Evolutionary conservation across 495 filamentous ascomycete species (phyloP).

Genomic region (Neurospora cerealis): DNA sequence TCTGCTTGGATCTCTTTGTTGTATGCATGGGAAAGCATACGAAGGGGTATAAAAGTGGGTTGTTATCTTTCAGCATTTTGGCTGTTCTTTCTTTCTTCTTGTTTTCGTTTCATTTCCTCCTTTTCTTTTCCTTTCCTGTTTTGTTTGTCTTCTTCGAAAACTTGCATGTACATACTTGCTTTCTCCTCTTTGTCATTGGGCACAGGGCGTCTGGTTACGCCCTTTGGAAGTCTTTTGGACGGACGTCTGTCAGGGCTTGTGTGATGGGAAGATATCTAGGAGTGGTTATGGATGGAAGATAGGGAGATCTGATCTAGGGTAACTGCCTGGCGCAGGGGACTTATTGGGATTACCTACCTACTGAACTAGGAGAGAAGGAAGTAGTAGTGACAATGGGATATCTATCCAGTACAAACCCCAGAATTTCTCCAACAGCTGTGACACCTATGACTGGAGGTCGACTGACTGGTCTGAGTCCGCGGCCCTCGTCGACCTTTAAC

Average conservation of each 20-base stretch:
- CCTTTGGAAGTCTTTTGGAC: background rate
- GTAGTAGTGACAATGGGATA: background rate
- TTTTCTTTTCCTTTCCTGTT: background rate
- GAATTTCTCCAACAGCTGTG: too few species aligned
- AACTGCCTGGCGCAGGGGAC: background rate
- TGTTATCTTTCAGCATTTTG: background rate
- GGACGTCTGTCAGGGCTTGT: background rate
- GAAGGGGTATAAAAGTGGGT: background rate
- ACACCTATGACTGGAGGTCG: background rate
- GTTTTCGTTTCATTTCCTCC: background rate
- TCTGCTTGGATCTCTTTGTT: background rate
- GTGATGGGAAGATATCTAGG: background rate
- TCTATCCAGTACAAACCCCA: background rate
- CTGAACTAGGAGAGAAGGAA: background rate
- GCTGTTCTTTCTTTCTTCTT: background rate
- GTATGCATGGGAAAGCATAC: background rate
- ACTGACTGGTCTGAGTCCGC: background rate
- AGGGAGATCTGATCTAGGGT: background rate
- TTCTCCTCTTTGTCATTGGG: background rate
- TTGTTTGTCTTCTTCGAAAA: background rate
- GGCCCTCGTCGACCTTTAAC: background rate
- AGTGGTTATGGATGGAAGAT: background rate
- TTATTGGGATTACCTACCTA: background rate
- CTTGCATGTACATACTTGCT: background rate
- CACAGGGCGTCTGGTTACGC: background rate